Evolutionary conservation across 176 grass and related monocot species (phyloP).

Genomic region (Luzula sylvatica): DNA sequence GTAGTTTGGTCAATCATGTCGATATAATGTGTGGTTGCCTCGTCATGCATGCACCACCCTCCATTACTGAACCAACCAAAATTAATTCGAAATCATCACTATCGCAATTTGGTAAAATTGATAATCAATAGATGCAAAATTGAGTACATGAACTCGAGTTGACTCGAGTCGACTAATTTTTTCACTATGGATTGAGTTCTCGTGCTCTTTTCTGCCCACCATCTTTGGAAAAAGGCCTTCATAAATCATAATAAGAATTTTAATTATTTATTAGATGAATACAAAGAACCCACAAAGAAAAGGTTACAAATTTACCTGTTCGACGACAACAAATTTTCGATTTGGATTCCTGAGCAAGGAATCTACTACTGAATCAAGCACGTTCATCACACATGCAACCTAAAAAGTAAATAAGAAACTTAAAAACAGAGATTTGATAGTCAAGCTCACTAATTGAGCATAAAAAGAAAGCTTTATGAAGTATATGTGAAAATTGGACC

Average conservation of each 20-base stretch:
- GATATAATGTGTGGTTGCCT: conserved; percentile 82
- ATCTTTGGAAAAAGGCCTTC: conserved; percentile 96
- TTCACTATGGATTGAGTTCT: conserved; percentile 40
- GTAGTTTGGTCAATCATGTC: conserved; percentile 99
- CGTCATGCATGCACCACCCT: conserved; percentile 98
- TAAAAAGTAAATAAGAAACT: conserved; percentile 8
- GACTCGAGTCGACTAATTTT: conserved; percentile 59
- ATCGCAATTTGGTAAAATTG: background rate
- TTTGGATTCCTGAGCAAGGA: conserved; percentile 45
- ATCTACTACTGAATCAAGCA: conserved; percentile 77
- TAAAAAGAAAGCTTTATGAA: background rate
- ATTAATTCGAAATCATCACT: conserved; percentile 3
- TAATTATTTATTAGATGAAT: conserved; percentile 1
- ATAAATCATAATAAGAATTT: conserved; percentile 7
- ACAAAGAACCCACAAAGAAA: conserved; percentile 7
- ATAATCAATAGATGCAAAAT: conserved; percentile 5
- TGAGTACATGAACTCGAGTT: conserved; percentile 80
- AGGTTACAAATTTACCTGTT: conserved; percentile 38
- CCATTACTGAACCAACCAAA: conserved; percentile 57
- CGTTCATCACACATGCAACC: conserved; percentile 63
- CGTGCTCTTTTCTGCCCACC: conserved; percentile 77
- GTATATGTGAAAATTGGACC: conserved; percentile 19
- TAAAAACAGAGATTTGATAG: background rate
- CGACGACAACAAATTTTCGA: conserved; percentile 65
- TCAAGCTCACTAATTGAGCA: background rate